Percentiles rank a stretch among this genome's conserved stretches.
Conservation (phyloP, 768 basidiomycete species). For the Suillus luteus region DNA sequence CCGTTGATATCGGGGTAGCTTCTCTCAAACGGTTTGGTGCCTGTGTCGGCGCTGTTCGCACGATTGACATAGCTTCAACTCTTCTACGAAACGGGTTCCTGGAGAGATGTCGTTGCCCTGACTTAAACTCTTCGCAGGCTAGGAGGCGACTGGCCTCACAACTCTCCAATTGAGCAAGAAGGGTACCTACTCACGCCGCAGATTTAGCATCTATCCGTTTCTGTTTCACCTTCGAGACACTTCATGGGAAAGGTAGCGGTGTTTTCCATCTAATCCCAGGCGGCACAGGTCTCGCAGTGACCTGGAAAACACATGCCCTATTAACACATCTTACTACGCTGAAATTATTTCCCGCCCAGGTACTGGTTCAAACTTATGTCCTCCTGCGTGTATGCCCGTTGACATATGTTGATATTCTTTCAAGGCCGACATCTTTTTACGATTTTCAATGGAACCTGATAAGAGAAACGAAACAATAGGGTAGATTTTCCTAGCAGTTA, state of each 20-base stretch:
- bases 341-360: conserved; percentile 51
- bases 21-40: conserved; percentile 25
- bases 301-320: conserved; percentile 62
- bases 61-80: conserved; percentile 12
- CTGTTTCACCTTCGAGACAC: conserved; percentile 56
- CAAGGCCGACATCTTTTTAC: conserved; percentile 36
- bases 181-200: conserved; percentile 36
- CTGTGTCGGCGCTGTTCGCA: conserved; percentile 16
- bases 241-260: conserved; percentile 50
- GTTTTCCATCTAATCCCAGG: conserved; percentile 54
- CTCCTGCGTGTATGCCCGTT: neutral
- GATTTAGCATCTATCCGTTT: conserved; percentile 60
- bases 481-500: conserved; percentile 45
- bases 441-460: conserved; percentile 54
- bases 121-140: conserved; percentile 59
- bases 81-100: conserved; percentile 35
- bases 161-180: conserved; percentile 19
- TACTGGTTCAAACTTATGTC: conserved; percentile 14
- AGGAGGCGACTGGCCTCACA: conserved; percentile 24
- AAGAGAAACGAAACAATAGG: conserved; percentile 42
- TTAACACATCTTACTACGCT: conserved; percentile 62
- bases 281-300: conserved; percentile 27
- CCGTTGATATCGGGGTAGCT: conserved; percentile 9
- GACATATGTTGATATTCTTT: neutral
- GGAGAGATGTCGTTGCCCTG: conserved; percentile 54